These are phyloP conservation scores for Aspergillus bertholletiae DNA, from an alignment of 495 filamentous ascomycete genomes.

Conservation along the genomic window DNA sequence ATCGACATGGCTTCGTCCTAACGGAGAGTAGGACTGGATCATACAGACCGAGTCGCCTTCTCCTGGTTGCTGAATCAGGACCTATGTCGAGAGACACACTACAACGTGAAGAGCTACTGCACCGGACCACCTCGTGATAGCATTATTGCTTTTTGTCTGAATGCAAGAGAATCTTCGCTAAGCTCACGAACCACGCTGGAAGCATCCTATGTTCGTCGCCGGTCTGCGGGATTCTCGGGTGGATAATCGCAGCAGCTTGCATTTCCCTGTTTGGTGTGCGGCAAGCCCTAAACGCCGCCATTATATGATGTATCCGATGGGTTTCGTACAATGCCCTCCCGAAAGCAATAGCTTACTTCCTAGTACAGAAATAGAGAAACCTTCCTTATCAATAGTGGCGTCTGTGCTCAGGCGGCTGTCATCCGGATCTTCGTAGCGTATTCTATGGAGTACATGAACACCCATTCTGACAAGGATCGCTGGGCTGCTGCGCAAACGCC, in stretches of 20 bases:
- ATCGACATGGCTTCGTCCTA: too few species aligned
- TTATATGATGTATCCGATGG: slow-evolving; percentile 3
- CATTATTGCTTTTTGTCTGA: not conserved
- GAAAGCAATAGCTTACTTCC: not conserved
- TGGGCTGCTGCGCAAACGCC: not conserved
- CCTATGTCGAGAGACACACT: too few species aligned
- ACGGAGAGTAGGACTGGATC: too few species aligned
- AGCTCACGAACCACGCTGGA: not conserved
- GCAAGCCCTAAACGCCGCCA: not conserved
- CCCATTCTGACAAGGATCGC: not conserved
- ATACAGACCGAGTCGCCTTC: too few species aligned
- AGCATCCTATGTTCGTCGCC: too few species aligned
- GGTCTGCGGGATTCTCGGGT: not conserved
- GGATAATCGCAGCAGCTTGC: not conserved
- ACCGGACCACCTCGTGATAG: too few species aligned
- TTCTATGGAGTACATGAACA: not conserved
- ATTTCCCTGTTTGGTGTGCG: not conserved
- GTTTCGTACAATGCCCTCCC: not conserved
- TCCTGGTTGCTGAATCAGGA: too few species aligned
- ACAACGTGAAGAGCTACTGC: too few species aligned
- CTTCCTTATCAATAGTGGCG: not conserved
- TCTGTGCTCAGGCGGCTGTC: not conserved
- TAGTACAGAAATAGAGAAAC: not conserved
- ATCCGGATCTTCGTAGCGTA: not conserved
- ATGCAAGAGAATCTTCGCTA: not conserved